Conservation (phyloP, 129 eudicot species). For the Artemisia annua region DNA sequence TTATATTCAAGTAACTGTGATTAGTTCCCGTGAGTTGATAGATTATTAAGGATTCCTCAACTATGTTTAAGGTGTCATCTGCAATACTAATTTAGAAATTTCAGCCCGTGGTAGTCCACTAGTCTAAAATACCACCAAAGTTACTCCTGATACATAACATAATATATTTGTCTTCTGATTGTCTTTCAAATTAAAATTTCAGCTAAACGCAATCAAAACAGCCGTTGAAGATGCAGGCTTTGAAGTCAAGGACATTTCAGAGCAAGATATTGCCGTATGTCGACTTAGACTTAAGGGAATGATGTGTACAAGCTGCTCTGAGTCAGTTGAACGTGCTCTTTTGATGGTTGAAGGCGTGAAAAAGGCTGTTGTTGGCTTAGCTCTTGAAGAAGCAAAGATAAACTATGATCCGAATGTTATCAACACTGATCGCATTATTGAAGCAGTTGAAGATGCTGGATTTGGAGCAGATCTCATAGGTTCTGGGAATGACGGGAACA, state of each 20-base stretch:
- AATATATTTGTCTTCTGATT: background rate
- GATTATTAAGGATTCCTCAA: too few species aligned
- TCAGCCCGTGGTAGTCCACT: background rate
- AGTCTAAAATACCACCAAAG: background rate
- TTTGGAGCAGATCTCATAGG: constrained; percentile 52
- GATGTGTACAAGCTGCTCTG: constrained; percentile 54
- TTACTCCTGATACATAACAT: constrained; percentile 7
- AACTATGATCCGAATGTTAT: constrained; percentile 47
- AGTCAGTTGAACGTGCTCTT: constrained; percentile 45
- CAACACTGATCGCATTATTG: constrained; percentile 32
- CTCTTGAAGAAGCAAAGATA: constrained; percentile 55
- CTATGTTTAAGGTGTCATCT: too few species aligned
- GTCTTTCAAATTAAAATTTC: constrained; percentile 10
- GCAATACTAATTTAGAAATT: background rate
- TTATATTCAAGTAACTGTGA: too few species aligned
- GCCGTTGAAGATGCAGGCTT: constrained; percentile 54
- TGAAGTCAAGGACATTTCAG: constrained; percentile 34
- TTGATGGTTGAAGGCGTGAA: constrained; percentile 43
- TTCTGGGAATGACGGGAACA: constrained; percentile 48
- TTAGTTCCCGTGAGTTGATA: too few species aligned
- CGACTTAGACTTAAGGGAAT: constrained; percentile 52
- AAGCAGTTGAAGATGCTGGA: constrained; percentile 54
- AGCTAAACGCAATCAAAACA: constrained; percentile 44
- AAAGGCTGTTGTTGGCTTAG: constrained; percentile 55
- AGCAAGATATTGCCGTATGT: constrained; percentile 48